These are phyloP conservation scores for Rubia balearica DNA, from an alignment of 305 asterid species.

Conservation along the genomic window DNA sequence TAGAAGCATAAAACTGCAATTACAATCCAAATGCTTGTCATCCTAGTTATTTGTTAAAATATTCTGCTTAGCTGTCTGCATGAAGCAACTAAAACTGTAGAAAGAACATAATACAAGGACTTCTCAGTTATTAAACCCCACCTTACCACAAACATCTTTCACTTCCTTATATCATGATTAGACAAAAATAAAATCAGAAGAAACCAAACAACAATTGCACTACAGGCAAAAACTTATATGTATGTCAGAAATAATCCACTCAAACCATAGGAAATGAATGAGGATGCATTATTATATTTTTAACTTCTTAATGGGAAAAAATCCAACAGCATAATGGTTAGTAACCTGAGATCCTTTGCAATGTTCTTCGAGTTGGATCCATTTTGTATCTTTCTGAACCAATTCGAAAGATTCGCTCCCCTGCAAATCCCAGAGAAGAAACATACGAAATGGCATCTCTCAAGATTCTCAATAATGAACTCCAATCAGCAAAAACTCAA, in stretches of 20 bases:
- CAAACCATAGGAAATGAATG: background rate
- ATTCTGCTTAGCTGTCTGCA: background rate
- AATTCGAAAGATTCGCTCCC: slow-evolving; percentile 81
- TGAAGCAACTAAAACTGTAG: background rate
- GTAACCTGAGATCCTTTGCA: slow-evolving; percentile 79
- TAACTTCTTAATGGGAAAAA: background rate
- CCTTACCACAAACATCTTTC: background rate
- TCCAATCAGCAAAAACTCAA: background rate
- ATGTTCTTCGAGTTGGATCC: slow-evolving; percentile 82
- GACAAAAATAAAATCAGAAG: background rate
- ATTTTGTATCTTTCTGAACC: slow-evolving; percentile 91
- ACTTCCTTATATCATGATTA: background rate
- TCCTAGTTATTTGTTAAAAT: background rate
- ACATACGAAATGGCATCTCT: background rate
- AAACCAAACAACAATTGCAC: slow-evolving; percentile 1
- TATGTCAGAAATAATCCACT: background rate
- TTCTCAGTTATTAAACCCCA: background rate
- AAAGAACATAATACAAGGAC: background rate
- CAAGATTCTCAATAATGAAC: background rate
- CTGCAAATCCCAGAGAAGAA: slow-evolving; percentile 33
- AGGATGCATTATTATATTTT: background rate
- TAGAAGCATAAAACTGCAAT: background rate
- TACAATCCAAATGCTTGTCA: background rate
- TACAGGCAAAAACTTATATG: too few species aligned
- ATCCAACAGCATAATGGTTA: slow-evolving; percentile 5